Conservation (phyloP, 768 basidiomycete species). For the Kwoniella bestiolae region DNA sequence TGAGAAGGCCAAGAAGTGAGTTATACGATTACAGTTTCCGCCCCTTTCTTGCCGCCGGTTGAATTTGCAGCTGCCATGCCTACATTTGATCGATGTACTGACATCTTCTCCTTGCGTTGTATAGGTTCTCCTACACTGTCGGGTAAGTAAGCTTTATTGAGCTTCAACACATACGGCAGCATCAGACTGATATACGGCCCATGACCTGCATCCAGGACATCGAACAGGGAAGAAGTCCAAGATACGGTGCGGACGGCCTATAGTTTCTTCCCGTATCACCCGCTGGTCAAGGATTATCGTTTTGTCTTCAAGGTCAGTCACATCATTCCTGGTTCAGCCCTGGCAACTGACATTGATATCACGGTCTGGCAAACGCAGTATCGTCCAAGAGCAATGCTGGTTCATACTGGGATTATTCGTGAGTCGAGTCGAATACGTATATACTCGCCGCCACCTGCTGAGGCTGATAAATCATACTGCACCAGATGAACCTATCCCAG, state of each 20-base stretch:
- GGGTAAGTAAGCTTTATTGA: background rate
- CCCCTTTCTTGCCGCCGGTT: background rate
- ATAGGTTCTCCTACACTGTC: conserved; percentile 19
- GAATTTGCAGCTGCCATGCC: background rate
- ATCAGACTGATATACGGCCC: background rate
- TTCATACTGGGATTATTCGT: background rate
- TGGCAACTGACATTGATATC: background rate
- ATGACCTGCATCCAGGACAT: too few species aligned
- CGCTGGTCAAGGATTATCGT: conserved; percentile 3
- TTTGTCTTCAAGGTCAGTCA: conserved; percentile 16
- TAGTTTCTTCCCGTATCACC: background rate
- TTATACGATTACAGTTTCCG: background rate
- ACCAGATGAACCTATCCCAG: background rate
- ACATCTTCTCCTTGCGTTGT: too few species aligned
- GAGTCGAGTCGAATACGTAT: background rate
- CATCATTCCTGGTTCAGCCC: background rate
- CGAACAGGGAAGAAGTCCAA: background rate
- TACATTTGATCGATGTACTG: background rate
- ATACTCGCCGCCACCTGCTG: too few species aligned
- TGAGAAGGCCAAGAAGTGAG: conserved; percentile 23
- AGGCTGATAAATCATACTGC: background rate
- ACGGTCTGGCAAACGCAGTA: background rate
- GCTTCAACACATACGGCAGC: background rate
- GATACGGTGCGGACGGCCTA: background rate
- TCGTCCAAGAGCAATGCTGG: background rate